phyloP scores from a whole-genome alignment of 2,329 filamentous ascomycete species.

The Dryadomyces quercus-mongolicae region DNA sequence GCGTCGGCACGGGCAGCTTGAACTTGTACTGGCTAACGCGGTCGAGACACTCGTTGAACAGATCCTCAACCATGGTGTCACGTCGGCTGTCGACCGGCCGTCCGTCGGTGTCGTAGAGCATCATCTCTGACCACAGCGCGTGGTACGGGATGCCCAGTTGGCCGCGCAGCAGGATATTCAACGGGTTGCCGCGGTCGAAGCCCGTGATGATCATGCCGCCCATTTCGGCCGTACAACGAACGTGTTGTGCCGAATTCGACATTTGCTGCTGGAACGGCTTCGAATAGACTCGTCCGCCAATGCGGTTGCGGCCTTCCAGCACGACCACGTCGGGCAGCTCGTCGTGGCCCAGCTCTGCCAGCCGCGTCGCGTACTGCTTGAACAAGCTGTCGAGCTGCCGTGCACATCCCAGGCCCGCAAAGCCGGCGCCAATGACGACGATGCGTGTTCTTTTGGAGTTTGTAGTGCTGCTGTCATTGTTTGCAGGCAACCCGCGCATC shows the following conservation, averaged over 20 bases:
- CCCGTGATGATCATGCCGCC: slow-evolving; percentile 97
- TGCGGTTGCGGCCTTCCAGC: slow-evolving; percentile 73
- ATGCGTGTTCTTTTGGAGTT: slow-evolving; percentile 73
- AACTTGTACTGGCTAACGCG: slow-evolving; percentile 84
- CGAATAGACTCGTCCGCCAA: slow-evolving; percentile 91
- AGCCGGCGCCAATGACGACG: slow-evolving; percentile 83
- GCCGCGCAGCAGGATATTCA: slow-evolving; percentile 82
- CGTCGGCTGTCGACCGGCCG: slow-evolving; percentile 63
- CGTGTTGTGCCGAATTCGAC: too few species aligned
- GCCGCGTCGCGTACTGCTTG: slow-evolving; percentile 60
- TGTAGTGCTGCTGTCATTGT: too few species aligned
- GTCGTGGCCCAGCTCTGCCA: slow-evolving; percentile 52
- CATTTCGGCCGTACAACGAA: slow-evolving; percentile 77
- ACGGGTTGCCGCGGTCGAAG: slow-evolving; percentile 87
- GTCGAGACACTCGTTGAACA: slow-evolving; percentile 92
- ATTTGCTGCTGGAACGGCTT: slow-evolving; percentile 43
- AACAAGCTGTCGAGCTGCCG: slow-evolving; percentile 83
- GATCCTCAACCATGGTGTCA: slow-evolving; percentile 74
- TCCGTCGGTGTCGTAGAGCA: slow-evolving; percentile 73
- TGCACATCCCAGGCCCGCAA: slow-evolving; percentile 84
- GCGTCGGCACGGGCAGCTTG: slow-evolving; percentile 55
- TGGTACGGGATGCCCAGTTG: slow-evolving; percentile 85
- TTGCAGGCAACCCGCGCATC: neutral
- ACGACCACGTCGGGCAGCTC: slow-evolving; percentile 63
- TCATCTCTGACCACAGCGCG: slow-evolving; percentile 60